Evolutionary conservation across 148 eudicot species (phyloP).

Genomic region (Amaranthus hypochondriacus): DNA sequence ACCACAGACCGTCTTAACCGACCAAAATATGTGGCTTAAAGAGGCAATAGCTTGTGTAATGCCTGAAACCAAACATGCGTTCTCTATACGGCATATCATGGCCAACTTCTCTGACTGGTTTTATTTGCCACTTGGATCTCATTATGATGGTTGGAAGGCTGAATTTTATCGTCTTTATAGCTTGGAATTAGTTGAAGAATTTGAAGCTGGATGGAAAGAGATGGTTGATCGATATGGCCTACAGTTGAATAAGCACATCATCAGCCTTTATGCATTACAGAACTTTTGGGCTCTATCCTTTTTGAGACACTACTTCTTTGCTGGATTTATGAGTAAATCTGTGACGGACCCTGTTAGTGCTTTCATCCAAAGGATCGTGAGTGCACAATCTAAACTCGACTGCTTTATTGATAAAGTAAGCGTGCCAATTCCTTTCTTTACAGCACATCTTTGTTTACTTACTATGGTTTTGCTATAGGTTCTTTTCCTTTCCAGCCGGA

Average conservation of each 20-base stretch:
- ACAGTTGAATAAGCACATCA: slow-evolving; percentile 64
- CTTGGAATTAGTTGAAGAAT: slow-evolving; percentile 58
- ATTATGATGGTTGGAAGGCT: slow-evolving; percentile 64
- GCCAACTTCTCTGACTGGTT: slow-evolving; percentile 73
- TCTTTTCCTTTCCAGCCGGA: no score
- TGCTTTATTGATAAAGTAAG: slow-evolving; percentile 58
- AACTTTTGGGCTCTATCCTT: slow-evolving; percentile 71
- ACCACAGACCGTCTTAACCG: slow-evolving; percentile 70
- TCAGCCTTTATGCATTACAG: slow-evolving; percentile 67
- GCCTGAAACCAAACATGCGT: slow-evolving; percentile 70
- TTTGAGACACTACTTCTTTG: slow-evolving; percentile 65
- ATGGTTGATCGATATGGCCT: slow-evolving; percentile 59
- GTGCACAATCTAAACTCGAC: slow-evolving; percentile 49
- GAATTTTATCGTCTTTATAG: slow-evolving; percentile 63
- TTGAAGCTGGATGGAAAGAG: slow-evolving; percentile 70
- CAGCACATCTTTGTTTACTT: neutral
- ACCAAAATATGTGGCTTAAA: slow-evolving; percentile 79
- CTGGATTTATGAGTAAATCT: slow-evolving; percentile 57
- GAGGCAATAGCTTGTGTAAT: slow-evolving; percentile 66
- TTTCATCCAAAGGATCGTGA: slow-evolving; percentile 59
- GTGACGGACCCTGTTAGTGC: slow-evolving; percentile 48
- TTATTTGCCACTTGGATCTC: slow-evolving; percentile 51
- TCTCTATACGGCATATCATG: slow-evolving; percentile 69
- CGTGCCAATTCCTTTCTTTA: neutral
- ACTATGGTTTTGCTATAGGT: no score